These are phyloP conservation scores for Pseudonectria buxi DNA, from an alignment of 2,329 filamentous ascomycete species.

Conservation along the genomic window DNA sequence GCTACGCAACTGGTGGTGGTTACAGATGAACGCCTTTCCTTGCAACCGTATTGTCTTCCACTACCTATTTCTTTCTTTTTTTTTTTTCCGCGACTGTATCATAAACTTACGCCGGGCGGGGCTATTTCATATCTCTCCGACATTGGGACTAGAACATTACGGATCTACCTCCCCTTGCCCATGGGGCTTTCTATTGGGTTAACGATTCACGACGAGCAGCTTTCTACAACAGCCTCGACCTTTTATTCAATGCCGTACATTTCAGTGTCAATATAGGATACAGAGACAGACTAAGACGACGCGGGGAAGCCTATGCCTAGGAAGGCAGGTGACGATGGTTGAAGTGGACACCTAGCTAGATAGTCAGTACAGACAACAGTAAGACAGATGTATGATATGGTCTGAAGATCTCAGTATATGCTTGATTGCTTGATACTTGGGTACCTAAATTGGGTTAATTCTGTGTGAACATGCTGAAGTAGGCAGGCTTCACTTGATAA, in stretches of 20 bases:
- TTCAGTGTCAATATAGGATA: slow-evolving; percentile 10
- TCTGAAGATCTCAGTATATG: slow-evolving; percentile 10
- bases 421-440: slow-evolving; percentile 9
- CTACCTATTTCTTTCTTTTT: slow-evolving; percentile 22
- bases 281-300: slow-evolving; percentile 4
- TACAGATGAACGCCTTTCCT: slow-evolving; percentile 37
- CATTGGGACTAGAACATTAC: slow-evolving; percentile 13
- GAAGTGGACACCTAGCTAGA: too few relatives aligned
- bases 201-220: slow-evolving; percentile 19
- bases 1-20: slow-evolving; percentile 33
- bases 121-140: slow-evolving; percentile 25
- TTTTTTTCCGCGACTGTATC: slow-evolving; percentile 22
- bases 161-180: slow-evolving; percentile 7
- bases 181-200: slow-evolving; percentile 13
- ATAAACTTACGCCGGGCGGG: slow-evolving; percentile 21
- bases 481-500: too few relatives aligned
- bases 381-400: slow-evolving; percentile 22
- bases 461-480: too few relatives aligned
- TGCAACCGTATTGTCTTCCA: slow-evolving; percentile 18
- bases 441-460: slow-evolving; percentile 1
- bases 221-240: slow-evolving; percentile 5
- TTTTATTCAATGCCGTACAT: slow-evolving; percentile 12
- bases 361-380: slow-evolving; percentile 14
- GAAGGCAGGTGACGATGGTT: too few relatives aligned
- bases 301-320: neutral